Conservation (phyloP, 768 basidiomycete genomes). For the Amanita muscaria region DNA sequence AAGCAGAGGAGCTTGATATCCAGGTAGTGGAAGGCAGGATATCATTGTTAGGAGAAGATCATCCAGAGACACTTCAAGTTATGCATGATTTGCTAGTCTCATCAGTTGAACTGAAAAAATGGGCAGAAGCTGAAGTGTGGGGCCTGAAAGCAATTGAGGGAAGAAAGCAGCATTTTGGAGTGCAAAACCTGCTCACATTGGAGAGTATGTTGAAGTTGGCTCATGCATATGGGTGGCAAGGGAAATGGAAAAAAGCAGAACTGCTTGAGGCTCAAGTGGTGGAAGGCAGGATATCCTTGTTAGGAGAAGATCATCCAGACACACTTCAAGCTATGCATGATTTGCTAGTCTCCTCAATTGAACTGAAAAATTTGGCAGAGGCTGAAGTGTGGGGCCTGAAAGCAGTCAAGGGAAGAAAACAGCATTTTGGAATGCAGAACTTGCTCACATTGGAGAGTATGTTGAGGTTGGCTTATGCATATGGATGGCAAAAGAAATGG, state of each 20-base stretch:
- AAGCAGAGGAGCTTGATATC: not conserved
- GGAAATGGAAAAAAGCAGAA: not conserved
- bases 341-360: not conserved
- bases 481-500: not conserved
- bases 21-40: not conserved
- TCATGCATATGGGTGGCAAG: not conserved
- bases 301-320: too few species aligned
- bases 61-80: conserved; percentile 3
- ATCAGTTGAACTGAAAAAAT: not conserved
- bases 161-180: not conserved
- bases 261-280: too few species aligned
- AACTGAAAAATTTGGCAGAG: not conserved
- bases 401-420: not conserved
- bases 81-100: not conserved
- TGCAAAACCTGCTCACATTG: not conserved
- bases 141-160: too few species aligned
- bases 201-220: not conserved
- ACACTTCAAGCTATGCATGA: not conserved
- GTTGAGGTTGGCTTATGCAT: not conserved
- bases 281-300: too few species aligned
- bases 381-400: not conserved
- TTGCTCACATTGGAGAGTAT: not conserved
- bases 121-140: conserved; percentile 3
- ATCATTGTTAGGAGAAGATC: not conserved
- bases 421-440: not conserved